Conservation (phyloP, 1,139 yeast genomes). For the Arxiozyma heterogenica region DNA sequence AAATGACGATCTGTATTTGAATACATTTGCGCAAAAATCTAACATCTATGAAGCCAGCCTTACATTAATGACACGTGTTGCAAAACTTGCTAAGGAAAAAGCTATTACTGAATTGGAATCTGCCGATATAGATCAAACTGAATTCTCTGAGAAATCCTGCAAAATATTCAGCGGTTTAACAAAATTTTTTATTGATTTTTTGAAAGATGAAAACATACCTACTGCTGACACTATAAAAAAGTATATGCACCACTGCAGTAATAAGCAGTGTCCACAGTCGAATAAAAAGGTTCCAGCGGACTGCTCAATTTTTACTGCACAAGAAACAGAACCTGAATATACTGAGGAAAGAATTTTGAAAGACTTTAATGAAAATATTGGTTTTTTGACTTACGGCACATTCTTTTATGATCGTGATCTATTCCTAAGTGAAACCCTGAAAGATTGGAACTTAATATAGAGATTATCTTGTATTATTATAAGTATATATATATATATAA, state of each 20-base stretch:
- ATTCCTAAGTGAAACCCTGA: background rate
- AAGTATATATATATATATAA: background rate
- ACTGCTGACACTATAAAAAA: background rate
- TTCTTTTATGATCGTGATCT: slow-evolving; percentile 13
- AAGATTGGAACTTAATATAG: slow-evolving; percentile 1
- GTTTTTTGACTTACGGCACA: slow-evolving; percentile 1
- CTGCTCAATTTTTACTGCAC: background rate
- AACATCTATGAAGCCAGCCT: background rate
- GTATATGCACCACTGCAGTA: background rate
- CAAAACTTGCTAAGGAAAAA: background rate
- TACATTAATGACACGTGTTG: background rate
- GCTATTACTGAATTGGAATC: background rate
- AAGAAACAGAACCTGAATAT: background rate
- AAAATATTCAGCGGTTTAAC: slow-evolving; percentile 3
- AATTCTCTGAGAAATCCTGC: slow-evolving; percentile 2
- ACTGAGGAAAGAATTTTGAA: background rate
- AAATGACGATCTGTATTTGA: slow-evolving; percentile 4
- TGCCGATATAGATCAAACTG: background rate
- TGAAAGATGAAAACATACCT: slow-evolving; percentile 3
- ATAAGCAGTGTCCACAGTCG: background rate
- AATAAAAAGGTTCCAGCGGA: background rate
- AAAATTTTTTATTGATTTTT: slow-evolving; percentile 1
- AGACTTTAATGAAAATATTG: background rate
- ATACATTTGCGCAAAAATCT: background rate
- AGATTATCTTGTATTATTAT: no score